phyloP scores from a whole-genome alignment of 2,329 filamentous ascomycete species.

The Beauveria sp. region DNA sequence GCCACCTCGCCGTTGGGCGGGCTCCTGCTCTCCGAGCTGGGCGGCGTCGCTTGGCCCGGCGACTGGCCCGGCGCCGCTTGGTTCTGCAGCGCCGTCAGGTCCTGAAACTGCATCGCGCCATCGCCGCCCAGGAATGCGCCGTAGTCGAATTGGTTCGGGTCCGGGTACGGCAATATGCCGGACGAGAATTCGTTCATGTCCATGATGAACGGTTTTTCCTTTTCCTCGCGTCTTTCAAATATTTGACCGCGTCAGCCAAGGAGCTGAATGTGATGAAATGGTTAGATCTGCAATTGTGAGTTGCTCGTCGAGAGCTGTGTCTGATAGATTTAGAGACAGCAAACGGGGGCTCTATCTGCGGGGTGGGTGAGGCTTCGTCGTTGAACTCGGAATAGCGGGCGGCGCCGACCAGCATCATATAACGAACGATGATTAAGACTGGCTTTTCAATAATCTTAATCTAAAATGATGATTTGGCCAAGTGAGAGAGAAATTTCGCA shows the following conservation, averaged over 20 bases:
- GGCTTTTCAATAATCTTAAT: neutral
- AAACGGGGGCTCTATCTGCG: neutral
- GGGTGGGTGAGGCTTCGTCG: neutral
- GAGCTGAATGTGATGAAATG: neutral
- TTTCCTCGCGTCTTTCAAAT: neutral
- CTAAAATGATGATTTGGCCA: neutral
- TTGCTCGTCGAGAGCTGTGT: no score
- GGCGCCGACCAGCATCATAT: neutral
- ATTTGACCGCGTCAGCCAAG: neutral
- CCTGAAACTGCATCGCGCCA: constrained; percentile 7
- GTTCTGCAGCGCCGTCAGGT: constrained; percentile 2
- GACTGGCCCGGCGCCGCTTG: constrained; percentile 21
- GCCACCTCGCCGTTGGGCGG: constrained; percentile 16
- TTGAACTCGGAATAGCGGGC: neutral
- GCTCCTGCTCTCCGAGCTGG: constrained; percentile 20
- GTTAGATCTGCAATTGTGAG: neutral
- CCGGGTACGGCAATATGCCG: constrained; percentile 23
- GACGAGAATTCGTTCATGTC: constrained; percentile 21
- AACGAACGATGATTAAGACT: neutral
- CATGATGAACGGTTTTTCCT: constrained; percentile 16
- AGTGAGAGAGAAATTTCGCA: neutral
- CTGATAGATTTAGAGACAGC: neutral
- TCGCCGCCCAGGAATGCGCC: constrained; percentile 28
- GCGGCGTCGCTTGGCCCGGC: constrained; percentile 23
- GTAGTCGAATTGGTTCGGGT: constrained; percentile 31